Percentiles rank a stretch among this genome's conserved stretches.
Conservation (phyloP, 768 basidiomycete genomes). For the Mrakia hoshinonis region DNA sequence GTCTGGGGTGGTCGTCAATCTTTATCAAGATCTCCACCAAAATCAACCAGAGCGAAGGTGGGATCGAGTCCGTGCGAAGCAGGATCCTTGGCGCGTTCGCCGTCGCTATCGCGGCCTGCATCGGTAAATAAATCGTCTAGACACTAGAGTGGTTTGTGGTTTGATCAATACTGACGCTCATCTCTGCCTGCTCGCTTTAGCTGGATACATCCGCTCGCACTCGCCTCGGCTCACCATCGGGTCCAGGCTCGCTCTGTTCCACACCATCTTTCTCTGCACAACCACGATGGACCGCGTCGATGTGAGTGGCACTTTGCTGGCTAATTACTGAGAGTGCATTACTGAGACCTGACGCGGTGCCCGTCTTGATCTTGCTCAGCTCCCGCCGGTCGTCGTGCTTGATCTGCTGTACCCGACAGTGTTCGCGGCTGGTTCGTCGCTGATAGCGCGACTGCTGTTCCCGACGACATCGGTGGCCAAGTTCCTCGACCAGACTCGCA, state of each 20-base stretch:
- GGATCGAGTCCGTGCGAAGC: not conserved
- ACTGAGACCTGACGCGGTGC: not conserved
- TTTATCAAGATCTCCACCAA: not conserved
- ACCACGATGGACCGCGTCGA: conserved; percentile 6
- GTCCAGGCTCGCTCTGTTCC: conserved; percentile 21
- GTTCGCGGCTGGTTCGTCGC: conserved; percentile 6
- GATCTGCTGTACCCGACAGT: conserved; percentile 24
- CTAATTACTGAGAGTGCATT: not conserved
- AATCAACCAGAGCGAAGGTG: not conserved
- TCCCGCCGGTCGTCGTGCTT: conserved; percentile 17
- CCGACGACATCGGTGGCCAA: conserved; percentile 20
- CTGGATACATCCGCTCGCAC: conserved; percentile 6
- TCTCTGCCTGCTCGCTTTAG: not conserved
- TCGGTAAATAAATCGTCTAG: not conserved
- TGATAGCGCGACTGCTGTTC: conserved; percentile 22
- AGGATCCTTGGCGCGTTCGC: not conserved
- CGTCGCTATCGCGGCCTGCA: not conserved
- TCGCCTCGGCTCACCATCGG: conserved; percentile 11
- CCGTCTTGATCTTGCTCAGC: not conserved
- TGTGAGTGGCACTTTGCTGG: not conserved
- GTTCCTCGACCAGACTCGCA: conserved; percentile 15
- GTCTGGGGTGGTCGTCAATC: not conserved
- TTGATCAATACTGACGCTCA: too few species aligned
- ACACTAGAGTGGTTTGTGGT: too few species aligned
- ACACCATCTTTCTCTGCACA: conserved; percentile 21